Evolutionary conservation across 2,329 filamentous ascomycete genomes (phyloP).

Genomic region (Tympanopsis confertula): DNA sequence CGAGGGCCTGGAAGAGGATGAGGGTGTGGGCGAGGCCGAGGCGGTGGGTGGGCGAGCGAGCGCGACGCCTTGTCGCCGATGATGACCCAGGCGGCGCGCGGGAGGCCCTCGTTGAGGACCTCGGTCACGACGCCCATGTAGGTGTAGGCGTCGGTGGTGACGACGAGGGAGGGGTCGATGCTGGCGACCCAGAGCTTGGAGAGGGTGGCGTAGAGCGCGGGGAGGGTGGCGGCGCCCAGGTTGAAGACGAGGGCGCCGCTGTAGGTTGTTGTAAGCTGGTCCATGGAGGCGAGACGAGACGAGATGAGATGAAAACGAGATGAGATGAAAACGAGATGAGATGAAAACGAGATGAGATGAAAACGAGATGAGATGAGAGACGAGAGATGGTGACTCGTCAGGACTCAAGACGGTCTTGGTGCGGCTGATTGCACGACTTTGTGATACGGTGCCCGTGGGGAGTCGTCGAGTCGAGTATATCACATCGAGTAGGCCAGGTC

Average conservation of each 20-base stretch:
- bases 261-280: conserved; percentile 27
- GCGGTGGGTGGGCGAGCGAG: conserved; percentile 32
- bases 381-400: too few species aligned
- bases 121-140: conserved; percentile 59
- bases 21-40: conserved; percentile 51
- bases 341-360: too few species aligned
- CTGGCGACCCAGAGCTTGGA: conserved; percentile 61
- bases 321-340: too few species aligned
- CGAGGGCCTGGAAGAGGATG: conserved; percentile 42
- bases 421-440: too few species aligned
- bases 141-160: conserved; percentile 55
- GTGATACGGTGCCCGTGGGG: too few species aligned
- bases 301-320: too few species aligned
- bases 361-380: too few species aligned
- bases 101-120: conserved; percentile 63
- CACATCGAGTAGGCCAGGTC: conserved; percentile 4
- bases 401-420: too few species aligned
- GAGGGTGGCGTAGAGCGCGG: conserved; percentile 55
- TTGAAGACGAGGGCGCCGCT: conserved; percentile 51
- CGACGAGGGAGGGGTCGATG: conserved; percentile 50
- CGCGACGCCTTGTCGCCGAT: conserved; percentile 54
- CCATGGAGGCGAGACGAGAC: too few species aligned
- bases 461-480: too few species aligned
- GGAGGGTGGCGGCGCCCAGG: conserved; percentile 47
- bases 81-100: conserved; percentile 54